Evolutionary conservation across 108 stramenopile species (phyloP).

Genomic region (Nannochloropsis oceanica): DNA sequence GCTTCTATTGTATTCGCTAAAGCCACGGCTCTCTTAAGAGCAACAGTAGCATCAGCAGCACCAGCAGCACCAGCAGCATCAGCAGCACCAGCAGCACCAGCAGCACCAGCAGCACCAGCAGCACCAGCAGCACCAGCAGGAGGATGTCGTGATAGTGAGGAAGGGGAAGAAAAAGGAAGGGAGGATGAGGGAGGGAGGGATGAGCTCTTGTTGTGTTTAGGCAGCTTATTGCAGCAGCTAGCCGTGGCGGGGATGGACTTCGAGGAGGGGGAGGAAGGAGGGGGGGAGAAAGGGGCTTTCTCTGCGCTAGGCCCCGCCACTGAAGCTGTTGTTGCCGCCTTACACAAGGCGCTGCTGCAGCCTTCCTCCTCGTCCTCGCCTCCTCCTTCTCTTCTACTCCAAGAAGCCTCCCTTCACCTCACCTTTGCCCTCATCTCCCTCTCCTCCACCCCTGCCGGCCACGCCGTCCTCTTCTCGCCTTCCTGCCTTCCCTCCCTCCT

Average conservation of each 20-base stretch:
- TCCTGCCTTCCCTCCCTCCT: background rate
- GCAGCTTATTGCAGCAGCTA: background rate
- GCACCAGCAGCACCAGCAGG: background rate
- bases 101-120: no score
- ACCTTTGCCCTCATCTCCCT: background rate
- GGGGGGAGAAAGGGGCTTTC: background rate
- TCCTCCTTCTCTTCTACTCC: background rate
- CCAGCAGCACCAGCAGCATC: no score
- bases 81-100: no score
- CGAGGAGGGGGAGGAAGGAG: background rate
- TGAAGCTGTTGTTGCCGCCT: background rate
- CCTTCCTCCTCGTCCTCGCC: background rate
- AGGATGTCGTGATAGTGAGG: background rate
- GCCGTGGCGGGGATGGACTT: background rate
- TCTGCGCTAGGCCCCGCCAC: background rate
- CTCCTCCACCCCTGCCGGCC: background rate
- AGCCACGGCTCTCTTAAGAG: background rate
- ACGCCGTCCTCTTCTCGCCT: background rate
- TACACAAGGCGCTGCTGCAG: background rate
- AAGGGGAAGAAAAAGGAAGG: background rate
- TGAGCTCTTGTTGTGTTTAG: background rate
- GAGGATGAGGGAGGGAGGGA: background rate
- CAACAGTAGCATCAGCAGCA: no score
- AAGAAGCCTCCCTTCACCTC: background rate
- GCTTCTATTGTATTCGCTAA: background rate